Evolutionary conservation across 176 grass and related monocot species (phyloP).

Genomic region (Alloteropsis semialata): DNA sequence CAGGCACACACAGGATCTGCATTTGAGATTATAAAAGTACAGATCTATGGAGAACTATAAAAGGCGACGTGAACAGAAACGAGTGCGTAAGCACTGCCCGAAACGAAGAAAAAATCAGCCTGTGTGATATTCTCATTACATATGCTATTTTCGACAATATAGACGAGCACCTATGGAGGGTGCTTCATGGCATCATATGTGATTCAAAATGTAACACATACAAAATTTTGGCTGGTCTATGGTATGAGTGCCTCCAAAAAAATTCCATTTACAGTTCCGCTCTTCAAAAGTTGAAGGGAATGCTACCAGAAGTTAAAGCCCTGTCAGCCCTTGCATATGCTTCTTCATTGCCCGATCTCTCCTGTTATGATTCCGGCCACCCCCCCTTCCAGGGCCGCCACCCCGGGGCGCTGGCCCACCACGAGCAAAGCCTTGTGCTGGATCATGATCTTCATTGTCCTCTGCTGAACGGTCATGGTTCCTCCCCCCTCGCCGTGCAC

Average conservation of each 20-base stretch:
- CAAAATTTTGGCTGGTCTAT: background rate
- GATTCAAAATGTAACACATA: background rate
- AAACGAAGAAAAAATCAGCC: background rate
- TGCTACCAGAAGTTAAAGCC: constrained; percentile 28
- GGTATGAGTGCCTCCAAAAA: background rate
- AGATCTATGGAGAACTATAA: background rate
- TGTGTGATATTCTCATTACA: background rate
- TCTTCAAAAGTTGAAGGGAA: background rate
- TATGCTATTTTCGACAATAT: background rate
- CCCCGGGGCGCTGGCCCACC: constrained; percentile 35
- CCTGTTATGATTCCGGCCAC: constrained; percentile 55
- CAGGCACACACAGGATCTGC: background rate
- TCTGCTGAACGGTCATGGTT: constrained; percentile 21
- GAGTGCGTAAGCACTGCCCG: background rate
- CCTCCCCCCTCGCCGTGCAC: constrained; percentile 34
- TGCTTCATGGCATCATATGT: background rate
- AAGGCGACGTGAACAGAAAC: background rate
- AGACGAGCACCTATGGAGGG: background rate
- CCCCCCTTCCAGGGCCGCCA: constrained; percentile 49
- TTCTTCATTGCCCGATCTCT: constrained; percentile 77
- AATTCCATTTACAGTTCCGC: constrained; percentile 33
- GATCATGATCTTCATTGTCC: constrained; percentile 22
- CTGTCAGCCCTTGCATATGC: constrained; percentile 66
- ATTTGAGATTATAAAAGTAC: background rate
- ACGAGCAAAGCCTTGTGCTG: constrained; percentile 29